Conservation (phyloP, 208 protist species). For the Leishmania aethiopica region DNA sequence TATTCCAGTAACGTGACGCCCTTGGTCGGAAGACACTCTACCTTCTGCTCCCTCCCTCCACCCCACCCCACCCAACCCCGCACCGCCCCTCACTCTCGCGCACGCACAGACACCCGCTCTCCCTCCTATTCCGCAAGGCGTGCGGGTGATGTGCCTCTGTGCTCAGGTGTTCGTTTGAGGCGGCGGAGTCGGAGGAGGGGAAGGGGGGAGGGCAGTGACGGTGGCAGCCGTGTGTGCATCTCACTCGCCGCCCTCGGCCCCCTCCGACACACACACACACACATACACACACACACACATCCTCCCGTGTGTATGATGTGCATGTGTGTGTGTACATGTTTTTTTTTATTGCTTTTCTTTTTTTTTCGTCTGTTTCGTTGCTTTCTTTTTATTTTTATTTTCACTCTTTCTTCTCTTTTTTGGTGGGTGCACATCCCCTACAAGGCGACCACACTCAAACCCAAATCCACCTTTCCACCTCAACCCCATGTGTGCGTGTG, state of each 20-base stretch:
- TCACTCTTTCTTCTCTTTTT: neutral
- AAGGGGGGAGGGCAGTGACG: neutral
- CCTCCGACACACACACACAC: neutral
- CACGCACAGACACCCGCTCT: neutral
- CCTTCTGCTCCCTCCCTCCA: neutral
- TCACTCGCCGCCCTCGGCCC: too few relatives aligned
- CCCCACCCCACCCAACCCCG: too few relatives aligned
- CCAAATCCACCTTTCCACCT: neutral
- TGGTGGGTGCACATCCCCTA: neutral
- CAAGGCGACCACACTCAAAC: conserved; percentile 1
- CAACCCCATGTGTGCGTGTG: neutral
- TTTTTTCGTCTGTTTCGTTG: too few relatives aligned
- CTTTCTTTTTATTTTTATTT: neutral
- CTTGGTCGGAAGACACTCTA: neutral
- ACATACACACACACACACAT: too few relatives aligned
- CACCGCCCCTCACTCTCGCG: neutral
- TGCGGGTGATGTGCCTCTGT: neutral
- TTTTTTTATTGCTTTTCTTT: too few relatives aligned
- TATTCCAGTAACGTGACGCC: neutral
- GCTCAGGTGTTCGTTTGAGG: neutral
- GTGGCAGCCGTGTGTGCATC: neutral
- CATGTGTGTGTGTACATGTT: neutral
- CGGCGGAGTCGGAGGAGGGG: too few relatives aligned
- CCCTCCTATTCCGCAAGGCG: neutral
- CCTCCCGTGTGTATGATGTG: neutral